Base-by-base conservation (phyloP, 169 alveolate genomes). In the Eimeria falciformis region DNA sequence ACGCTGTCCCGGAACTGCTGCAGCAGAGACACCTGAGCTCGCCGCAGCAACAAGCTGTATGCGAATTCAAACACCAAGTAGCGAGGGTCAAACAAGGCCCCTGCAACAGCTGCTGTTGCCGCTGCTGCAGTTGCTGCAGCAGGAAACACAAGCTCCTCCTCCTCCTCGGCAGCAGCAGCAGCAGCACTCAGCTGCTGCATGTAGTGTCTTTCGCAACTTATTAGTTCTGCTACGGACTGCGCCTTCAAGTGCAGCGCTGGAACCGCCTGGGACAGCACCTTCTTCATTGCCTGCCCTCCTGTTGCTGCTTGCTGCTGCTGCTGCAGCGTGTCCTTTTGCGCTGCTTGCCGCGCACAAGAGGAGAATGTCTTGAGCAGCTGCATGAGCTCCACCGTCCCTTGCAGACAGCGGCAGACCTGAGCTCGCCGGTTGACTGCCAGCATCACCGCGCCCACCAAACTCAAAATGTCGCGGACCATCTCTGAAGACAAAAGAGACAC, bases 51-150 rank as follows among this genome's bases (percentile, higher is more conserved):
- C 56, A 97, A 93, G 90, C 96, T 96, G 90, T 96, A 96, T 73
- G 97, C 96, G 93, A 97, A 97, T 93, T 97, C 99, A 90, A 97
- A 97, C 65, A 96, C 96, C 88, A 97, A 87, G 56, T 97, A 90
- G 73, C 99, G 95, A 1, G 99, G 98, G 90, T 97, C 98, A 79
- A 96, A 97, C 4, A 33, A 33, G 45, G 45, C 78, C 23, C 27
- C 46, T 23, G 82, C 65, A 29, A 7, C 55, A 69, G 55, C 55
- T 29, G 75, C 33, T 25, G 29, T 43, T 7, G 81, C 65, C 27
- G 65, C 65, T 43, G 84, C 21, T 17, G 84, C 84, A 14, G 56
- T 40, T 12, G 45, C 65, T 33, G 83, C 58, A 14, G 83, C 83
- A n/a, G n/a, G n/a, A n/a, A n/a, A n/a, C n/a, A n/a, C n/a, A n/a